Evolutionary conservation across 805 yeast genomes (phyloP).

Genomic region (Wickerhamomyces chaumierensis): DNA sequence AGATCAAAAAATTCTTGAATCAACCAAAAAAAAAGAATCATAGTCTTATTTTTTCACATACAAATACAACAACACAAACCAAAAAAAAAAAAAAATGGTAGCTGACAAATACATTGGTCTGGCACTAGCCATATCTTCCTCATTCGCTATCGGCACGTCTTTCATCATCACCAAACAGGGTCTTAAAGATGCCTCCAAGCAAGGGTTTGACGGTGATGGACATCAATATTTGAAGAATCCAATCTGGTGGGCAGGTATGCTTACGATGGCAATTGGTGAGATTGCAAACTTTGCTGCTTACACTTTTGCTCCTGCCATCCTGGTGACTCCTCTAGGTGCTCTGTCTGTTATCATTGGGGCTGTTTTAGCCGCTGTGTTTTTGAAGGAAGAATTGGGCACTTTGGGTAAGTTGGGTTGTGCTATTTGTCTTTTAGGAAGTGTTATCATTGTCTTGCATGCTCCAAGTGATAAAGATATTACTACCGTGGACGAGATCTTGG

Average conservation of each 20-base stretch:
- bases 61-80: too few relatives aligned
- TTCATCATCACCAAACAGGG: constrained; percentile 87
- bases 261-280: constrained; percentile 86
- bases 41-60: not conserved
- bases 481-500: constrained; percentile 80
- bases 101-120: constrained; percentile 87
- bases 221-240: constrained; percentile 73
- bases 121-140: constrained; percentile 76
- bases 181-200: constrained; percentile 55
- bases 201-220: constrained; percentile 63
- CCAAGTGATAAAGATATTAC: constrained; percentile 87
- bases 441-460: constrained; percentile 81
- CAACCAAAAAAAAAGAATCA: not conserved
- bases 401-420: constrained; percentile 91
- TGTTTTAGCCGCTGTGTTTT: constrained; percentile 71
- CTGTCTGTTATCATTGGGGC: constrained; percentile 87
- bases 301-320: constrained; percentile 88
- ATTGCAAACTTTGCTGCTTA: constrained; percentile 90
- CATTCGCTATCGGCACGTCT: constrained; percentile 83
- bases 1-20: too few relatives aligned
- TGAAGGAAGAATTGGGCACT: constrained; percentile 79
- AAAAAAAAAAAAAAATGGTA: too few relatives aligned
- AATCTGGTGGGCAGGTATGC: constrained; percentile 90
- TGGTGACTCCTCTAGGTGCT: constrained; percentile 90
- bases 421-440: constrained; percentile 77